Conservation (phyloP, 163 green algal species). For the Chlamydomonas reinhardtii region DNA sequence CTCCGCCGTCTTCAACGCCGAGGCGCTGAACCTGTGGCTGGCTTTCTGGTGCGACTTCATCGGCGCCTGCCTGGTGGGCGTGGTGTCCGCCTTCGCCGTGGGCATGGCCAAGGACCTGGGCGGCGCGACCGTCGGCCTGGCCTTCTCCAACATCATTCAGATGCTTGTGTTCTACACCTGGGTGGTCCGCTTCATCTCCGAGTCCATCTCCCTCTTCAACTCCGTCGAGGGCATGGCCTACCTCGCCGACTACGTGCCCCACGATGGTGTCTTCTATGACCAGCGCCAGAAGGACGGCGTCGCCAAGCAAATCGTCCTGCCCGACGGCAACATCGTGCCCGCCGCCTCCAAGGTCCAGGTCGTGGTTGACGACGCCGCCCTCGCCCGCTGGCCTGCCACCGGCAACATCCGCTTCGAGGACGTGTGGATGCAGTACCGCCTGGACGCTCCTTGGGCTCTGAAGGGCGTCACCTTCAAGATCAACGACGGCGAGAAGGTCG, state of each 20-base stretch:
- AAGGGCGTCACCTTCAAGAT: constrained; percentile 71
- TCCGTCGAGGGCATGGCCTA: constrained; percentile 58
- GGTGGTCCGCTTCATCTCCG: constrained; percentile 60
- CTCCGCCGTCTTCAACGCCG: constrained; percentile 68
- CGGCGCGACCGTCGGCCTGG: constrained; percentile 69
- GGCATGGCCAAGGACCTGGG: constrained; percentile 61
- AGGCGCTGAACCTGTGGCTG: constrained; percentile 79
- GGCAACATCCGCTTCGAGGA: constrained; percentile 63
- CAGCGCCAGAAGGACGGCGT: constrained; percentile 24
- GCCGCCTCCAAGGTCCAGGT: constrained; percentile 32
- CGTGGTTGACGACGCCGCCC: constrained; percentile 42
- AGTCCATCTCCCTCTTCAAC: constrained; percentile 61
- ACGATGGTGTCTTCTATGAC: constrained; percentile 45
- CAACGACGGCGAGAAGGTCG: constrained; percentile 75
- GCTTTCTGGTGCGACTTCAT: constrained; percentile 74
- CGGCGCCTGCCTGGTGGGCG: constrained; percentile 63
- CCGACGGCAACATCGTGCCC: constrained; percentile 47
- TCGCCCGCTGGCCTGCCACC: constrained; percentile 44
- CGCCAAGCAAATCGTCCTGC: constrained; percentile 14
- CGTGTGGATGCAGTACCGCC: constrained; percentile 64
- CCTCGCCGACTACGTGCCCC: constrained; percentile 27
- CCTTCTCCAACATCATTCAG: constrained; percentile 81
- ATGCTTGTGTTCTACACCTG: constrained; percentile 72
- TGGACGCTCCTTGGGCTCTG: constrained; percentile 71
- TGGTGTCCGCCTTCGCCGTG: constrained; percentile 62